Conservation (phyloP, 129 eudicot species). For the Escallonia rubra region DNA sequence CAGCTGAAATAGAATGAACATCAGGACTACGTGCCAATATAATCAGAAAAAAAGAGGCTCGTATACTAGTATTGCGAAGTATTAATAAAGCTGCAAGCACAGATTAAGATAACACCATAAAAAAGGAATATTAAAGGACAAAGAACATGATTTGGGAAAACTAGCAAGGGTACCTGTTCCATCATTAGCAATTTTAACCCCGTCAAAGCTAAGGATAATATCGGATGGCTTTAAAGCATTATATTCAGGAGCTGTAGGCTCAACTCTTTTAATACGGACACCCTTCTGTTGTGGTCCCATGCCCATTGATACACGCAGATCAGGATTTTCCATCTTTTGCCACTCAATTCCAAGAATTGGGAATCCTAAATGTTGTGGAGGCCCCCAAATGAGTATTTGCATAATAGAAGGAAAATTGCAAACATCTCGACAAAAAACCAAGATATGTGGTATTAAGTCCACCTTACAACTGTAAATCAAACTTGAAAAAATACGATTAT, state of each 20-base stretch:
- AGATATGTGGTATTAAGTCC: too few relatives aligned
- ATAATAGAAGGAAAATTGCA: not conserved
- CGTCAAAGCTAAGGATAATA: constrained; percentile 57
- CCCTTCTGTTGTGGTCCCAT: constrained; percentile 54
- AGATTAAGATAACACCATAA: not conserved
- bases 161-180: constrained; percentile 43
- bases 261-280: constrained; percentile 53
- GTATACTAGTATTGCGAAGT: too few relatives aligned
- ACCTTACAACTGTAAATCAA: too few relatives aligned
- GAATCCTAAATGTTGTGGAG: constrained; percentile 2
- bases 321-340: constrained; percentile 70
- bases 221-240: constrained; percentile 45
- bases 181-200: constrained; percentile 59
- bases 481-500: not conserved
- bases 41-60: too few relatives aligned
- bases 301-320: constrained; percentile 55
- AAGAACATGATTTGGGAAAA: not conserved
- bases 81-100: not conserved
- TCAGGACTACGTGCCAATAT: too few relatives aligned
- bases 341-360: constrained; percentile 62
- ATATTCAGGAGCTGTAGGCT: constrained; percentile 63
- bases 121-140: not conserved
- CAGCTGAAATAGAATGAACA: too few relatives aligned
- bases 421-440: too few relatives aligned
- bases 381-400: not conserved